Evolutionary conservation across 768 basidiomycete genomes (phyloP).

Genomic region (Trametes coccinea): DNA sequence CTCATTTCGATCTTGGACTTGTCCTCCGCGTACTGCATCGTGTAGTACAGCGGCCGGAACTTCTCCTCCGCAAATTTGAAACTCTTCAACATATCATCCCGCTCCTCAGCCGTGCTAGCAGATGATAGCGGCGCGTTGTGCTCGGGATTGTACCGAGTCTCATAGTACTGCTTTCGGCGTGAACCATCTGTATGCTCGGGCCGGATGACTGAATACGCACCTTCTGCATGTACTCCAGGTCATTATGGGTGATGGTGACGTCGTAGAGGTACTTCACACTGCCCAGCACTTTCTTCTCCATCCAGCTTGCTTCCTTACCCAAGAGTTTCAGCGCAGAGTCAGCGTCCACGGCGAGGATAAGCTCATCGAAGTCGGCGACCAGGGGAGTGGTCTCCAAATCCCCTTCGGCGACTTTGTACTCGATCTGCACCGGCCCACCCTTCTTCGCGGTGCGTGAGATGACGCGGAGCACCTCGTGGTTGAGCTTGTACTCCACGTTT

Average conservation of each 20-base stretch:
- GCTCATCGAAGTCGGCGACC: slow-evolving; percentile 42
- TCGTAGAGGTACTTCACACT: slow-evolving; percentile 48
- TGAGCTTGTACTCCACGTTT: slow-evolving; percentile 31
- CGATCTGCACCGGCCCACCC: slow-evolving; percentile 26
- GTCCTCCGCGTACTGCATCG: slow-evolving; percentile 44
- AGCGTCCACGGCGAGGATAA: slow-evolving; percentile 46
- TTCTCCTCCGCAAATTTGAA: slow-evolving; percentile 40
- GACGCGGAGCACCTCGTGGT: slow-evolving; percentile 30
- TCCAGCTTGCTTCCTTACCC: slow-evolving; percentile 38
- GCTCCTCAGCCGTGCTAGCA: slow-evolving; percentile 27
- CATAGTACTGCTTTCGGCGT: slow-evolving; percentile 39
- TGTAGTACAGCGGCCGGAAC: slow-evolving; percentile 49
- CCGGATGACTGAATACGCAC: slow-evolving; percentile 23
- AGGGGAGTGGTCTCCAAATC: slow-evolving; percentile 14
- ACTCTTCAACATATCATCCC: slow-evolving; percentile 32
- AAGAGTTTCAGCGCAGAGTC: slow-evolving; percentile 45
- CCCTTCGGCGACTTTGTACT: slow-evolving; percentile 20
- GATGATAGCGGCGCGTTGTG: slow-evolving; percentile 30
- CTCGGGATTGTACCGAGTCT: slow-evolving; percentile 37
- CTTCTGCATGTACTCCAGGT: slow-evolving; percentile 48
- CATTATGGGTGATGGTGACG: slow-evolving; percentile 52
- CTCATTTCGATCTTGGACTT: slow-evolving; percentile 53
- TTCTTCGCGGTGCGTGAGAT: slow-evolving; percentile 25
- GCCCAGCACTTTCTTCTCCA: slow-evolving; percentile 44
- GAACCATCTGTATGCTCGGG: neutral